These are phyloP conservation scores for Phytopythium delawarense DNA, from an alignment of 352 stramenopile genomes.

Conservation along the genomic window DNA sequence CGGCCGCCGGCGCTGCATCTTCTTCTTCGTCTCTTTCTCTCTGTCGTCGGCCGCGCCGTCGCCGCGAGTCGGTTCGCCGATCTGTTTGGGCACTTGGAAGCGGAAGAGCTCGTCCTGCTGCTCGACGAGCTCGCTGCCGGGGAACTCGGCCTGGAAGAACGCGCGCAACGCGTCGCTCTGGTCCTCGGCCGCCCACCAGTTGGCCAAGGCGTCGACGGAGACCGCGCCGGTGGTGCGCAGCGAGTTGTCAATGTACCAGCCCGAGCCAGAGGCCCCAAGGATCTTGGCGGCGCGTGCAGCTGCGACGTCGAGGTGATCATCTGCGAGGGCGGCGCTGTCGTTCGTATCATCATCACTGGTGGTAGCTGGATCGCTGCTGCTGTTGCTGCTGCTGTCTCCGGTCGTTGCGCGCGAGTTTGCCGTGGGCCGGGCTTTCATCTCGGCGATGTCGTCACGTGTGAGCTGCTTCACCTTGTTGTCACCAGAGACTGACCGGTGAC, in stretches of 20 bases:
- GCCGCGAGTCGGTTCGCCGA: not conserved
- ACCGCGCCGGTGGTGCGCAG: conserved; percentile 17
- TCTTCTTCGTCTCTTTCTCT: conserved; percentile 36
- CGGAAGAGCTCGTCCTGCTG: conserved; percentile 48
- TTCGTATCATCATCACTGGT: not conserved
- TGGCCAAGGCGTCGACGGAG: conserved; percentile 23
- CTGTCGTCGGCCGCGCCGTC: conserved; percentile 42
- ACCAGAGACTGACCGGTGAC: not conserved
- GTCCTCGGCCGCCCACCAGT: conserved; percentile 35
- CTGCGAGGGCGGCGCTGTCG: not conserved
- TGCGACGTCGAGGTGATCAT: not conserved
- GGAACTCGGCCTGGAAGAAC: conserved; percentile 27
- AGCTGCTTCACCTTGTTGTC: not conserved
- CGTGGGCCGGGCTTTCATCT: not conserved
- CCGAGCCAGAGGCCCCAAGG: conserved; percentile 17
- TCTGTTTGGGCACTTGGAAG: conserved; percentile 41
- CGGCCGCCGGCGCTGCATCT: too few relatives aligned
- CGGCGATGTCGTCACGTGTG: not conserved
- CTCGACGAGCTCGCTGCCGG: conserved; percentile 30
- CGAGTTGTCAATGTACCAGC: conserved; percentile 23
- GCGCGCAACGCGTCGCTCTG: conserved; percentile 19
- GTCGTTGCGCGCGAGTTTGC: not conserved
- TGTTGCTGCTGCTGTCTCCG: not conserved
- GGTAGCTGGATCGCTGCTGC: not conserved
- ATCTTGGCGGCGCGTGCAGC: conserved; percentile 12